Evolutionary conservation across 768 basidiomycete species (phyloP).

Genomic region (Boletus sp.): DNA sequence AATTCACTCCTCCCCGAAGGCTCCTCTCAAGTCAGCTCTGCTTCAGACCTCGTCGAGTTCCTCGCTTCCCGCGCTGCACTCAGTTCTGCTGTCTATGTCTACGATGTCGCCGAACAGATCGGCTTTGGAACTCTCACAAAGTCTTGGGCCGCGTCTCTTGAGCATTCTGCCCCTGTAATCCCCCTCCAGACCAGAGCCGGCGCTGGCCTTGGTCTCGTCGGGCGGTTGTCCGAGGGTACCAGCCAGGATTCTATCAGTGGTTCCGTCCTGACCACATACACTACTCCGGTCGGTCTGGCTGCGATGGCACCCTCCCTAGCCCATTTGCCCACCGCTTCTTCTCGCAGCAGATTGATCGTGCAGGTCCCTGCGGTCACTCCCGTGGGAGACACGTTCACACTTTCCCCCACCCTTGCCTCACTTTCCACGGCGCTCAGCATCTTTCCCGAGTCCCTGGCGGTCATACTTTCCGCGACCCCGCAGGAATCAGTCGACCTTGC

Average conservation of each 20-base stretch:
- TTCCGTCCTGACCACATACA: constrained; percentile 71
- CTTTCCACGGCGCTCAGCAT: constrained; percentile 57
- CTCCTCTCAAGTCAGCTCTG: constrained; percentile 29
- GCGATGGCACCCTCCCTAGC: constrained; percentile 78
- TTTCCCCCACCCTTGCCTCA: constrained; percentile 75
- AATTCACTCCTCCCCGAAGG: constrained; percentile 14
- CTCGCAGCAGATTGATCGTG: constrained; percentile 68
- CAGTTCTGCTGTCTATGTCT: constrained; percentile 72
- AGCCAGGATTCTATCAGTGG: constrained; percentile 61
- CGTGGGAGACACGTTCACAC: constrained; percentile 58
- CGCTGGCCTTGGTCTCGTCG: constrained; percentile 76
- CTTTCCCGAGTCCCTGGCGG: constrained; percentile 61
- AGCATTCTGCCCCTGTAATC: constrained; percentile 52
- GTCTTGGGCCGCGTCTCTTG: constrained; percentile 49
- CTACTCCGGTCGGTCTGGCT: constrained; percentile 78
- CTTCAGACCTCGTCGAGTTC: constrained; percentile 66
- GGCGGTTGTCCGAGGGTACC: constrained; percentile 76
- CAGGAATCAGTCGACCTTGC: constrained; percentile 81
- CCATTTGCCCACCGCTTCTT: constrained; percentile 61
- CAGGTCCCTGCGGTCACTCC: constrained; percentile 78
- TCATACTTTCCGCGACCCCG: constrained; percentile 81
- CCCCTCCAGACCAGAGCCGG: constrained; percentile 80
- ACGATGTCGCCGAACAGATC: constrained; percentile 80
- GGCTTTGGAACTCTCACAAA: constrained; percentile 76
- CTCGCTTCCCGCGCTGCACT: constrained; percentile 52